Conservation (phyloP, 768 basidiomycete species). For the Hysterangium stoloniferum region DNA sequence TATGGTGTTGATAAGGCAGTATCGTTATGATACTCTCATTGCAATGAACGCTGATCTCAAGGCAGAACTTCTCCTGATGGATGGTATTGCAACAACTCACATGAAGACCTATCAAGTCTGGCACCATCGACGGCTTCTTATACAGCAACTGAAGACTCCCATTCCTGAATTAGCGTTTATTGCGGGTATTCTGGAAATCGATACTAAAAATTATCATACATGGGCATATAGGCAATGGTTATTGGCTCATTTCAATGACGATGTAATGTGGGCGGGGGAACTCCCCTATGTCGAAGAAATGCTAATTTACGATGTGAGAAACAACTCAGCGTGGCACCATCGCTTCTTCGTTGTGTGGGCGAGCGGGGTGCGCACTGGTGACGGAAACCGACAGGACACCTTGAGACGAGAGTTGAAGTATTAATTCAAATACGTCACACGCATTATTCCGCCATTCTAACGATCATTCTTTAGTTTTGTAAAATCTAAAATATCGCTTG, state of each 20-base stretch:
- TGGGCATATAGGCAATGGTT: conserved; percentile 98
- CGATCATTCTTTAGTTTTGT: conserved; percentile 45
- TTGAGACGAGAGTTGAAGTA: conserved; percentile 62
- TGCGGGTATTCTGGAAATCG: conserved; percentile 57
- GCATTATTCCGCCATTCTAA: background rate
- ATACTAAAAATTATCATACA: conserved; percentile 97
- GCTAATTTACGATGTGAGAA: conserved; percentile 71
- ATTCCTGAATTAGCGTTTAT: conserved; percentile 71
- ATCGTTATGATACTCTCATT: conserved; percentile 82
- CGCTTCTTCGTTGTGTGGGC: conserved; percentile 83
- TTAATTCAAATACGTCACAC: conserved; percentile 33
- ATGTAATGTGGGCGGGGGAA: conserved; percentile 66
- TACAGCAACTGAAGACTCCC: conserved; percentile 46
- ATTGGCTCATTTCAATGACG: conserved; percentile 73
- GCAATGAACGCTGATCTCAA: conserved; percentile 58
- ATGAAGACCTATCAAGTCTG: conserved; percentile 98
- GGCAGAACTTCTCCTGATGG: conserved; percentile 78
- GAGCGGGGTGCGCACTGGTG: conserved; percentile 52
- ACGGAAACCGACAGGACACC: conserved; percentile 51
- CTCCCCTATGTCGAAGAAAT: conserved; percentile 67
- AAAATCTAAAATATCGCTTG: conserved; percentile 76
- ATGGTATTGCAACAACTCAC: conserved; percentile 73
- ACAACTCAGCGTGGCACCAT: conserved; percentile 98
- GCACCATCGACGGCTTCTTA: conserved; percentile 81
- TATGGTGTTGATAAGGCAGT: conserved; percentile 59